These are phyloP conservation scores for Rutidosis leptorrhynchoides DNA, from an alignment of 129 eudicot genomes.

Conservation along the genomic window DNA sequence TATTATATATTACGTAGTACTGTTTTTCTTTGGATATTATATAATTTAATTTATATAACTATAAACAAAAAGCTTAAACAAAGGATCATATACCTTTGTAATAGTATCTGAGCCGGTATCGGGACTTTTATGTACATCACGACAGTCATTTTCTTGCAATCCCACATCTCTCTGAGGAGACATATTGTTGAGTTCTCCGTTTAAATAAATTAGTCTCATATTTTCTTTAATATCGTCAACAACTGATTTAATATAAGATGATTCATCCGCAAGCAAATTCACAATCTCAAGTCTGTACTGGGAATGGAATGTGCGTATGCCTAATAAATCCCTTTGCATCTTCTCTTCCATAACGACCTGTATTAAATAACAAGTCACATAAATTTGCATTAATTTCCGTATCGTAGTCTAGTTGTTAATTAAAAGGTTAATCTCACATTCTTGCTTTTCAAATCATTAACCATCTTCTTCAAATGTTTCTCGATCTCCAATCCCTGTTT, in stretches of 20 bases:
- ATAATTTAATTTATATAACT: neutral
- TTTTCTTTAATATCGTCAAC: conserved; percentile 44
- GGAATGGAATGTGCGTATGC: conserved; percentile 44
- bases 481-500: conserved; percentile 81
- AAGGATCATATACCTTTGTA: conserved; percentile 41
- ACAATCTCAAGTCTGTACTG: conserved; percentile 43
- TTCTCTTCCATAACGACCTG: conserved; percentile 50
- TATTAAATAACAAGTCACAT: conserved; percentile 3
- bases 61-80: conserved; percentile 1
- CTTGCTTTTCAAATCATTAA: conserved; percentile 53
- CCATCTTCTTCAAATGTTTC: conserved; percentile 63
- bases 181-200: conserved; percentile 28
- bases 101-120: conserved; percentile 38
- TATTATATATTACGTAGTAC: neutral
- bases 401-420: conserved; percentile 4
- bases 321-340: conserved; percentile 43
- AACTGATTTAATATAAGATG: conserved; percentile 45
- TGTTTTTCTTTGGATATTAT: neutral
- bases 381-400: conserved; percentile 26
- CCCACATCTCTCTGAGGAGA: conserved; percentile 29
- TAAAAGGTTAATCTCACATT: conserved; percentile 42
- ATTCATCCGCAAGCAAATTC: conserved; percentile 58
- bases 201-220: conserved; percentile 36
- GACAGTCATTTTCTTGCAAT: conserved; percentile 54
- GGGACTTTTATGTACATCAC: conserved; percentile 64